These are phyloP conservation scores for Komagataella kurtzmanii DNA, from an alignment of 805 yeast genomes.

Conservation along the genomic window DNA sequence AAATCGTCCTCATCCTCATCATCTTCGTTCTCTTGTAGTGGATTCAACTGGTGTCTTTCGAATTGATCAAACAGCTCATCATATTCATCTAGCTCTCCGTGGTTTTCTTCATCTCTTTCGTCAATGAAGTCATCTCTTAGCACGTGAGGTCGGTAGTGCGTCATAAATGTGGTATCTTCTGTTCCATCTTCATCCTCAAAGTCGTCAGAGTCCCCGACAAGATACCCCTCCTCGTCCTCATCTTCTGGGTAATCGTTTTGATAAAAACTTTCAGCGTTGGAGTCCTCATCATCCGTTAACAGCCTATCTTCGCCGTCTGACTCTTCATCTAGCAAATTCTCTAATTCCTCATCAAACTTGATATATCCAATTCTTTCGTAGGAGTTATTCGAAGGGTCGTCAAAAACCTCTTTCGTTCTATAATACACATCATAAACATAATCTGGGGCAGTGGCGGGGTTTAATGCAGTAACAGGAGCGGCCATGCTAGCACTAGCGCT, in stretches of 20 bases:
- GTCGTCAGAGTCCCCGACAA: conserved; percentile 2
- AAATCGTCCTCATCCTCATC: conserved; percentile 44
- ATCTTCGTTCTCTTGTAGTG: conserved; percentile 48
- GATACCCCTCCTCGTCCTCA: conserved; percentile 47
- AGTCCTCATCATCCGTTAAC: conserved; percentile 61
- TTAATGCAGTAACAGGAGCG: not conserved
- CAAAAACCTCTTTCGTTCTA: conserved; percentile 39
- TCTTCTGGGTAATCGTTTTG: conserved; percentile 93
- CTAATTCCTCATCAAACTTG: conserved; percentile 38
- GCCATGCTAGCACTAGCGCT: not conserved
- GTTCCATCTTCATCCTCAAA: conserved; percentile 15
- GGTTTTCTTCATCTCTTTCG: conserved; percentile 4
- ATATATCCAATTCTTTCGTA: conserved; percentile 36
- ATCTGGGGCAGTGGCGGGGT: conserved; percentile 22
- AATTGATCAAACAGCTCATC: conserved; percentile 6
- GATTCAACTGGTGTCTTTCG: conserved; percentile 31
- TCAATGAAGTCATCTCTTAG: not conserved
- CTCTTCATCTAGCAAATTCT: conserved; percentile 24
- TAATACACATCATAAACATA: conserved; percentile 89
- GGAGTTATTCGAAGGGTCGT: conserved; percentile 8
- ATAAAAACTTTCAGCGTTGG: conserved; percentile 86
- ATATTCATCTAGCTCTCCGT: conserved; percentile 2
- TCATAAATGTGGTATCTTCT: conserved; percentile 4
- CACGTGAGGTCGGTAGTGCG: not conserved
- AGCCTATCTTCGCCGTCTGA: conserved; percentile 10